Evolutionary conservation across 495 filamentous ascomycete species (phyloP), one percentile per base, ranked within the genome.

Genomic region (Neohortaea acidophila): DNA sequence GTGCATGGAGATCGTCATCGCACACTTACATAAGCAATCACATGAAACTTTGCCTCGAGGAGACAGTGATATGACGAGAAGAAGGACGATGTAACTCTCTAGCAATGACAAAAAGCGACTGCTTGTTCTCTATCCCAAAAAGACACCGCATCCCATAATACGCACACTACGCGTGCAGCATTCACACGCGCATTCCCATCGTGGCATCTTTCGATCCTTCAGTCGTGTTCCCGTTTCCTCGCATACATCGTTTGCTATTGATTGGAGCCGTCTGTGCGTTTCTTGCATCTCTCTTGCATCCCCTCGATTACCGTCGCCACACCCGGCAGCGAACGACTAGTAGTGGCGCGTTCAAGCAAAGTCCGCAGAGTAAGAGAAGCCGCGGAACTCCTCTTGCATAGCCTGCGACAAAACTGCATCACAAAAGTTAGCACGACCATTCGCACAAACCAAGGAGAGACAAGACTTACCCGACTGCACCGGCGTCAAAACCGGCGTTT

Each of bases 381-480:
- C 89, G 32, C 89, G 79, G 81, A 99, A 99, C 59, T 99, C 85
- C 65, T 99, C 89, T 64, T 99, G 89, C 91, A 96, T 96, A 14
- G 84, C 81, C 67, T 94, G 87, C 8, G 91, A 89, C 33, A 99
- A 73, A 20, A 99, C 89, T 94, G 51, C 24, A 22, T 24, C 10
- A 31, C 17, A 11, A 34, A 30, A 11, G 26, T 30, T 26, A 29
- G 23, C 30, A 18, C n/a, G 23, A 20, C 38, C 11, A n/a, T 17
- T 4, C 17, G 1, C 19, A 36, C 10, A 22, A 27, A 41, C 26
- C 13, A 13, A 3, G 20, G 8, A 12, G 12, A 33, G 21, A 26
- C 3, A 14, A 24, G 27, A 51, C 80, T 65, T 81, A 94, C 87
- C 87, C 54, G 84, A 92, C 59, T 96, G 84, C 41, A 99, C 89